These are phyloP conservation scores for Dothistroma pini DNA, from an alignment of 2,329 filamentous ascomycete species.

Conservation along the genomic window DNA sequence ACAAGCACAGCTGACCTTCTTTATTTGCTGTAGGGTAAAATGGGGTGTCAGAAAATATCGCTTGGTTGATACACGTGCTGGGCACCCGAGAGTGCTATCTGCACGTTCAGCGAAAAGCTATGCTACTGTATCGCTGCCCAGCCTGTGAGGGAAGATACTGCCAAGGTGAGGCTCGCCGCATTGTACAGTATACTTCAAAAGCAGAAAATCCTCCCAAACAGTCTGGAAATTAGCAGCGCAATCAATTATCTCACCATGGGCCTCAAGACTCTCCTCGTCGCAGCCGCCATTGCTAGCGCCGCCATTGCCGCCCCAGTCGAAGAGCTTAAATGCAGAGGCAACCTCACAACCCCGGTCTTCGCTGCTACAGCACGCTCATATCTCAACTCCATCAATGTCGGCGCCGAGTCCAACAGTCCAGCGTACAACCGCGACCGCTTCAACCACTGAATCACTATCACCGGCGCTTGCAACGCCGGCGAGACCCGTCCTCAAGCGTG, in stretches of 20 bases:
- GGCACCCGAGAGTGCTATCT: background rate
- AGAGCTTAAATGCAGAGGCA: conserved; percentile 23
- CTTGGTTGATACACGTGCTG: conserved; percentile 19
- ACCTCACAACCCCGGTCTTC: conserved; percentile 29
- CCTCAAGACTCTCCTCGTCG: conserved; percentile 18
- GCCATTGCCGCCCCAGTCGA: conserved; percentile 26
- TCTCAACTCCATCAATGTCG: conserved; percentile 26
- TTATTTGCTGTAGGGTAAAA: conserved; percentile 7
- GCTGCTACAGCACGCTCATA: conserved; percentile 31
- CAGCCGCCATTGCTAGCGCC: conserved; percentile 21
- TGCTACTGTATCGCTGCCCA: conserved; percentile 1
- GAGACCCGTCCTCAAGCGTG: conserved; percentile 70
- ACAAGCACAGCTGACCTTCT: background rate
- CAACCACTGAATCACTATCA: conserved; percentile 66
- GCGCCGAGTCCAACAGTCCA: conserved; percentile 31
- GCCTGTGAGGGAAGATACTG: background rate
- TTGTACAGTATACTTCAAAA: background rate
- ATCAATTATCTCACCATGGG: conserved; percentile 17
- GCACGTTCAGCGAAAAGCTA: background rate
- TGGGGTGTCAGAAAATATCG: conserved; percentile 14
- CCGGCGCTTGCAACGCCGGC: conserved; percentile 51
- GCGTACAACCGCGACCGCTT: conserved; percentile 65
- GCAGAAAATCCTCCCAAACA: background rate
- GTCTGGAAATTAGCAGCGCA: background rate
- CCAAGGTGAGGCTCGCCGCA: background rate